Percentiles rank a stretch among this genome's conserved stretches.
phyloP scores from a whole-genome alignment of 164 flowering plant genomes.

The Buxus sempervirens region DNA sequence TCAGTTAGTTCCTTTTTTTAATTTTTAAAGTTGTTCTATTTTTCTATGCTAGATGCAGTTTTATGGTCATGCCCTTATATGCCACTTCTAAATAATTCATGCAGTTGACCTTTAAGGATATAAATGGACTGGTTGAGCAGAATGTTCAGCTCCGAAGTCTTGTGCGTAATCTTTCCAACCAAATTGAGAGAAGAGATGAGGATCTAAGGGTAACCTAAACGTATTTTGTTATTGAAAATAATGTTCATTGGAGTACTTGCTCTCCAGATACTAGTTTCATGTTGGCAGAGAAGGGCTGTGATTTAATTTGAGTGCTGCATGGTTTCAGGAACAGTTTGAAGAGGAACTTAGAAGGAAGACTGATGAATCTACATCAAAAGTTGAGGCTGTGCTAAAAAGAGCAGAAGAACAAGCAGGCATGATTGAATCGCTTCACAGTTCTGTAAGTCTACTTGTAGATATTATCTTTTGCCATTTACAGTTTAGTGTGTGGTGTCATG shows the following conservation, averaged over 20 bases:
- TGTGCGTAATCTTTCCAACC: slow-evolving; percentile 70
- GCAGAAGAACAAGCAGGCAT: slow-evolving; percentile 81
- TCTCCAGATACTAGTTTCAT: neutral
- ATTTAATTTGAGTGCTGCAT: neutral
- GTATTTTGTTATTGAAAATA: neutral
- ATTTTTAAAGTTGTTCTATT: too few species aligned
- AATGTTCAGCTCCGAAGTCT: slow-evolving; percentile 86
- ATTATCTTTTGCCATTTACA: neutral
- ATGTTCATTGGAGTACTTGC: neutral
- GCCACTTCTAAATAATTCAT: neutral
- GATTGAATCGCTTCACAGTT: slow-evolving; percentile 88
- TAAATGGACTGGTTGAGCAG: slow-evolving; percentile 91
- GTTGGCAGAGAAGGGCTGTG: neutral
- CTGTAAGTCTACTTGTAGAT: slow-evolving; percentile 44
- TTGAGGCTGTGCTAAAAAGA: slow-evolving; percentile 66
- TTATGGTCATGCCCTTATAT: too few species aligned
- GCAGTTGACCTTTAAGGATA: slow-evolving; percentile 81
- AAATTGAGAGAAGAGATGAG: slow-evolving; percentile 50
- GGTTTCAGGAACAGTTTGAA: slow-evolving; percentile 61
- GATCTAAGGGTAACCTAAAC: slow-evolving; percentile 53
- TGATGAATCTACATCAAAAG: slow-evolving; percentile 74
- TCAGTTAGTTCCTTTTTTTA: neutral
- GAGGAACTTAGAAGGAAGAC: slow-evolving; percentile 58
- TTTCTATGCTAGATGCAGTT: too few species aligned
- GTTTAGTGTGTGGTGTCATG: too few species aligned